Percentiles rank a stretch among this genome's conserved stretches.
These are phyloP conservation scores for Nitzschia sp. DNA, from an alignment of 108 stramenopile genomes.

Conservation along the genomic window DNA sequence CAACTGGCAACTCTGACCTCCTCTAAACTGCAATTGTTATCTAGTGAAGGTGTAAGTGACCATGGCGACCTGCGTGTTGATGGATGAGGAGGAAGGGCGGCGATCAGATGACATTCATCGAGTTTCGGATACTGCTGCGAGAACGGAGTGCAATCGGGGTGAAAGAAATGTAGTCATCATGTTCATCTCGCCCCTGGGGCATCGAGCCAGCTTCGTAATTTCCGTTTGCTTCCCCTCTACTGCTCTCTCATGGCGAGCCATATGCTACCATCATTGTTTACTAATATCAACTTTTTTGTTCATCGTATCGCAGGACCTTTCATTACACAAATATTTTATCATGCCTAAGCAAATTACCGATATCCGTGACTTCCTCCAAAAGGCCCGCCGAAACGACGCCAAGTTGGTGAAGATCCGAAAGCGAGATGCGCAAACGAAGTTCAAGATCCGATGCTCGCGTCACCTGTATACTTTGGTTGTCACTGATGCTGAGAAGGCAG, in stretches of 20 bases:
- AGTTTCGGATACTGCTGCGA: too few relatives aligned
- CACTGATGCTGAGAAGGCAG: constrained; percentile 95
- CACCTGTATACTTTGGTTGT: constrained; percentile 96
- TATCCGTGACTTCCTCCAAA: constrained; percentile 94
- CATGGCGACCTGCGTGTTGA: constrained; percentile 9
- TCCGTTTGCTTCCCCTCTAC: too few relatives aligned
- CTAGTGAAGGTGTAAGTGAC: constrained; percentile 24
- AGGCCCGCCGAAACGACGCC: constrained; percentile 94
- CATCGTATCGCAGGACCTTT: background rate
- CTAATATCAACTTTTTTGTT: background rate
- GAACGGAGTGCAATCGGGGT: too few relatives aligned
- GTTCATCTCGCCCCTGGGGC: too few relatives aligned
- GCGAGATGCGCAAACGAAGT: constrained; percentile 89
- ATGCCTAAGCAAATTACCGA: constrained; percentile 96
- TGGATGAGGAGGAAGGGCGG: too few relatives aligned
- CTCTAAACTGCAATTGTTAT: background rate
- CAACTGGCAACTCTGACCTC: background rate
- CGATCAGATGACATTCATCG: too few relatives aligned
- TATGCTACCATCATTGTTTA: too few relatives aligned
- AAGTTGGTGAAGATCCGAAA: constrained; percentile 97
- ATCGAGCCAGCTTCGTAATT: too few relatives aligned
- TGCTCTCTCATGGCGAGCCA: too few relatives aligned
- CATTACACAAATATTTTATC: constrained; percentile 19
- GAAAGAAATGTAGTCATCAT: too few relatives aligned
- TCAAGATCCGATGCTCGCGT: constrained; percentile 98